Percentiles rank a stretch among this genome's conserved stretches.
Conservation (phyloP, 1,139 yeast species). For the Blastobotrys capitulatus region DNA sequence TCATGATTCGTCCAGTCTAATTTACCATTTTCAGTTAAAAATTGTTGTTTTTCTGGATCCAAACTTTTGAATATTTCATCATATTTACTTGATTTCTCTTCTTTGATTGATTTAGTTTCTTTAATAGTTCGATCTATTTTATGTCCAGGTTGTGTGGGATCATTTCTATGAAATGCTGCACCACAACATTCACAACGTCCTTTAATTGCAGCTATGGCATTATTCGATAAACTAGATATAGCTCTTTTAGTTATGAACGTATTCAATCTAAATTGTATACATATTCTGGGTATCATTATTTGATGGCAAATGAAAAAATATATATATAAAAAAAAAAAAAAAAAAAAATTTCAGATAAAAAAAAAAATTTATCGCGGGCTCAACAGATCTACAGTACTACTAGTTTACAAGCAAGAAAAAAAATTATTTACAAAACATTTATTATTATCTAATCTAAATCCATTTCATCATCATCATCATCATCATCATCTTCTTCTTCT, state of each 20-base stretch:
- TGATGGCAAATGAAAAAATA: too few relatives aligned
- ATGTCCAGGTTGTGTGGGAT: slow-evolving; percentile 40
- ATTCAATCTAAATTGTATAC: too few relatives aligned
- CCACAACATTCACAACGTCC: slow-evolving; percentile 44
- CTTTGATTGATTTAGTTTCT: slow-evolving; percentile 8
- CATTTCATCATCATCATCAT: background rate
- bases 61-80: slow-evolving; percentile 15
- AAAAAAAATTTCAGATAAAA: too few relatives aligned
- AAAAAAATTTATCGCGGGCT: background rate
- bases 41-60: slow-evolving; percentile 19
- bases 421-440: background rate
- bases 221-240: background rate
- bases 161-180: slow-evolving; percentile 41
- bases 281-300: too few relatives aligned
- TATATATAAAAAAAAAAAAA: too few relatives aligned
- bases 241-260: background rate
- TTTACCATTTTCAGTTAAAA: slow-evolving; percentile 16
- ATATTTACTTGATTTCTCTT: slow-evolving; percentile 8
- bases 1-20: slow-evolving; percentile 11
- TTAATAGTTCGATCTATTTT: slow-evolving; percentile 4
- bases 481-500: slow-evolving; percentile 8
- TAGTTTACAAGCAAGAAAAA: background rate
- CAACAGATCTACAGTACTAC: background rate
- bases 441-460: background rate
- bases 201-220: slow-evolving; percentile 10